Evolutionary conservation across 2,329 filamentous ascomycete genomes (phyloP).

Genomic region (Botrytis sinoallii): DNA sequence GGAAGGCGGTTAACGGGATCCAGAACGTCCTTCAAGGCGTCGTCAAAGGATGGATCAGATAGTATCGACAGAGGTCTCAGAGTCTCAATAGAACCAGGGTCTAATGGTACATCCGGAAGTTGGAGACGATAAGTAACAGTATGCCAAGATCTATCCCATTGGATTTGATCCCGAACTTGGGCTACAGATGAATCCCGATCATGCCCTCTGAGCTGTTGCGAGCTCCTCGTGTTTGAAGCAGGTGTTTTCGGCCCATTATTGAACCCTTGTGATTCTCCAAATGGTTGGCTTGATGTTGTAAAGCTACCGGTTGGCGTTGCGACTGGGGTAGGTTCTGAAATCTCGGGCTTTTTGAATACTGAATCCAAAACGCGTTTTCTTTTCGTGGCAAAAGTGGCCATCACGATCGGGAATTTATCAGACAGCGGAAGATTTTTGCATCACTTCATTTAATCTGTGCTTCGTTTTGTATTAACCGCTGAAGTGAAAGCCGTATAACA

Average conservation of each 20-base stretch:
- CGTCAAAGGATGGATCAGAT: conserved; percentile 44
- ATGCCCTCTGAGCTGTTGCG: neutral
- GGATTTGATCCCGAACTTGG: conserved; percentile 44
- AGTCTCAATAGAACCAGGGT: conserved; percentile 30
- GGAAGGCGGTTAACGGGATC: conserved; percentile 48
- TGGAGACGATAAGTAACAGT: conserved; percentile 56
- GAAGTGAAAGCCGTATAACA: neutral
- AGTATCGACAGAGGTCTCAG: conserved; percentile 28
- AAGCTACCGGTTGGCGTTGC: conserved; percentile 31
- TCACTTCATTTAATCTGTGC: neutral
- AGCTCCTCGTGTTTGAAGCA: conserved; percentile 6
- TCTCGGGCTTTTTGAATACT: conserved; percentile 32
- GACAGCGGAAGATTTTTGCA: neutral
- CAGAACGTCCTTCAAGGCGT: conserved; percentile 53
- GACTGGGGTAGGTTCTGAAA: conserved; percentile 35
- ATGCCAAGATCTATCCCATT: conserved; percentile 62
- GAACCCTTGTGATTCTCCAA: conserved; percentile 25
- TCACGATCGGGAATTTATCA: neutral
- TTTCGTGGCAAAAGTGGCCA: conserved; percentile 20
- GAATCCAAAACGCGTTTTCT: conserved; percentile 37
- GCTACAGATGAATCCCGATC: conserved; percentile 8
- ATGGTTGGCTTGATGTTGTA: conserved; percentile 30
- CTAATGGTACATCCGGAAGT: conserved; percentile 54
- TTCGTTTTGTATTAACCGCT: neutral
- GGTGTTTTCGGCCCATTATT: neutral